Percentiles rank a stretch among this genome's conserved stretches.
These are phyloP conservation scores for Mycena polygramma DNA, from an alignment of 768 basidiomycete species.

Conservation along the genomic window DNA sequence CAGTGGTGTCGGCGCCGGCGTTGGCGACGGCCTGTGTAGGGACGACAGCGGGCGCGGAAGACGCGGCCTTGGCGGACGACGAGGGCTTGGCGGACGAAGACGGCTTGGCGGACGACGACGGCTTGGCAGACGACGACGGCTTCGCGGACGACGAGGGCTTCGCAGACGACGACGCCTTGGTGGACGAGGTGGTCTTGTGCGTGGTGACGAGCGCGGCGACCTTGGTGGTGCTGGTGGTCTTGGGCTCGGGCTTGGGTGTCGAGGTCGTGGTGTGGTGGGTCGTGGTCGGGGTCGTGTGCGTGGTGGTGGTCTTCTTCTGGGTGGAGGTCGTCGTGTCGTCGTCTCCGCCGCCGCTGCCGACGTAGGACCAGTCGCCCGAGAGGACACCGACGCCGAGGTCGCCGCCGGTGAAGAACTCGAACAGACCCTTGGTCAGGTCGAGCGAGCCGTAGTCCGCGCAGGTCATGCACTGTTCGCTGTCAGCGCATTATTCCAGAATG, in stretches of 20 bases:
- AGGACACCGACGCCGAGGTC: slow-evolving; percentile 26
- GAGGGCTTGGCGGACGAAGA: not conserved
- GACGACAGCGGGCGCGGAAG: not conserved
- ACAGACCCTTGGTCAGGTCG: slow-evolving; percentile 35
- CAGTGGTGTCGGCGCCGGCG: not conserved
- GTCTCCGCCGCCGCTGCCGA: not conserved
- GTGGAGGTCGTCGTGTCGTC: slow-evolving; percentile 1
- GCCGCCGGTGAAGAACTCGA: slow-evolving; percentile 26
- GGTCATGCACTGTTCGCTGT: slow-evolving; percentile 22
- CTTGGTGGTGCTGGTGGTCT: not conserved
- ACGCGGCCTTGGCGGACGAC: not conserved
- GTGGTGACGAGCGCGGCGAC: not conserved
- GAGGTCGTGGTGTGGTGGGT: not conserved
- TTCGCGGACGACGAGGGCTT: slow-evolving; percentile 7
- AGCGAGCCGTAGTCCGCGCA: slow-evolving; percentile 26
- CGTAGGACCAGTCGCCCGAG: slow-evolving; percentile 31
- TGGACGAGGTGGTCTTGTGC: not conserved
- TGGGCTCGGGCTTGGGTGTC: not conserved
- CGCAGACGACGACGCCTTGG: slow-evolving; percentile 2
- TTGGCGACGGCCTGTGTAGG: slow-evolving; percentile 13
- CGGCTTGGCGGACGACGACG: slow-evolving; percentile 11
- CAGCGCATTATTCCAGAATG: not conserved
- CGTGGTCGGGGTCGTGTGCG: slow-evolving; percentile 9
- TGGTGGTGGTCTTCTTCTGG: slow-evolving; percentile 5
- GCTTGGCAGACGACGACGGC: slow-evolving; percentile 14